Evolutionary conservation across 352 stramenopile genomes (phyloP), one percentile per base, ranked within the genome.

Genomic region (Globisporangium solare): DNA sequence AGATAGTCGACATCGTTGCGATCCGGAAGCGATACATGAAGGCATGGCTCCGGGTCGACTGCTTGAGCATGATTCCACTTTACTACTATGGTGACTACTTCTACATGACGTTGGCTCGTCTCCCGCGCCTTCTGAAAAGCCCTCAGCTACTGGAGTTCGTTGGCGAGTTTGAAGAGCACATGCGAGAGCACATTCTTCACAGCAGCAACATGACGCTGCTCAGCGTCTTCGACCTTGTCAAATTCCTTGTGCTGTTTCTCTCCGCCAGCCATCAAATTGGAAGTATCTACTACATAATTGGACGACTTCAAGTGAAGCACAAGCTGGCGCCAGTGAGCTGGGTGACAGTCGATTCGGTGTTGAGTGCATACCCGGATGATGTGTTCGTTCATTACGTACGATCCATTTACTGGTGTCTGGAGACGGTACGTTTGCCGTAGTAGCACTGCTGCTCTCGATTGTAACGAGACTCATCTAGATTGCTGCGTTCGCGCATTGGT

Each of bases 21-120:
- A 81, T 84, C 24, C 76, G 67, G 12, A 42, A 48, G 3, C 60
- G 46, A 15, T 84, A 81, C 39, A 58, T 47, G 24, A 64, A 53
- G 31, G 59, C 58, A 22, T 70, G 56, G 40, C 40, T 80, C 6
- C 67, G 58, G 46, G 42, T 71, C 12, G 70, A 85, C 56, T 78
- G 61, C 39, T 50, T 63, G n/a, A 74, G 37, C 37, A 42, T 42
- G 37, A 42, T 79, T 18, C 71, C 71, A 20, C 14, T 70, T 0
- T 79, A 78, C 41, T 82, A 77, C 13, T 51, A 56, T 17, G 64
- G 67, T 32, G 58, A 71, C 41, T 45, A 48, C 3, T 73, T 74
- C 11, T 35, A 15, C 10, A 63, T 63, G 56, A 57, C 56, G 21
- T 41, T 69, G 22, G 51, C 48, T n/a, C 59, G 63, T 6, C 20